A percentile compares a stretch with the other conserved stretches of the same genome.
These are phyloP conservation scores for Aurinia saxatilis DNA, from an alignment of 345 rosid genomes.

Conservation along the genomic window DNA sequence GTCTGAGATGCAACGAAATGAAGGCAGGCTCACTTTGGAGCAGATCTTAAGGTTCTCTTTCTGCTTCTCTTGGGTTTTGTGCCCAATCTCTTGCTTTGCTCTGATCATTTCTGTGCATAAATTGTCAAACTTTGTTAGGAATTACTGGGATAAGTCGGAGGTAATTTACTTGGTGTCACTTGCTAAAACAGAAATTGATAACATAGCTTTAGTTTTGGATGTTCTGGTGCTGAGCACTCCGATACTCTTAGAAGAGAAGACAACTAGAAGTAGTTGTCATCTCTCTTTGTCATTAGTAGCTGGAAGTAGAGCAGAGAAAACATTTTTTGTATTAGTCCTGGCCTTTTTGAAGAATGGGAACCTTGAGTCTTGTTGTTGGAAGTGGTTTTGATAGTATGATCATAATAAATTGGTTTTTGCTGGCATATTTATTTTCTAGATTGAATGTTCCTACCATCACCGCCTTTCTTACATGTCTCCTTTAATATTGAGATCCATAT, in stretches of 20 bases:
- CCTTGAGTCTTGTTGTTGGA: slow-evolving; percentile 3
- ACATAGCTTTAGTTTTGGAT: neutral
- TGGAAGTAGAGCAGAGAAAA: too few species aligned
- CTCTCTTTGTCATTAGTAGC: slow-evolving; percentile 4
- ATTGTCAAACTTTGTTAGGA: neutral
- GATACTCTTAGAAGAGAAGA: neutral
- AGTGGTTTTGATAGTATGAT: neutral
- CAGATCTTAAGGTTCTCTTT: slow-evolving; percentile 77
- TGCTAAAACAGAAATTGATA: neutral
- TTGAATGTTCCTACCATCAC: neutral
- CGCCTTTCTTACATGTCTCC: neutral
- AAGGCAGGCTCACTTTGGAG: slow-evolving; percentile 93
- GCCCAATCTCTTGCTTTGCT: neutral
- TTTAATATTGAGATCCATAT: neutral
- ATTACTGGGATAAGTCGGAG: neutral
- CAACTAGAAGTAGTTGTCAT: neutral
- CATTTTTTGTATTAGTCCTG: neutral
- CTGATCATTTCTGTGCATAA: neutral
- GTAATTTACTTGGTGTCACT: neutral
- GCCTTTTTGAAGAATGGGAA: neutral
- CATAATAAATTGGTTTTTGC: neutral
- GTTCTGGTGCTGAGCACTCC: neutral
- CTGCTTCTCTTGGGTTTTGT: neutral
- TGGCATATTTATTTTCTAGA: neutral
- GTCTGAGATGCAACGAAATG: slow-evolving; percentile 81